These are phyloP conservation scores for Ceratocystis colombiana DNA, from an alignment of 2,329 filamentous ascomycete genomes.

Conservation along the genomic window DNA sequence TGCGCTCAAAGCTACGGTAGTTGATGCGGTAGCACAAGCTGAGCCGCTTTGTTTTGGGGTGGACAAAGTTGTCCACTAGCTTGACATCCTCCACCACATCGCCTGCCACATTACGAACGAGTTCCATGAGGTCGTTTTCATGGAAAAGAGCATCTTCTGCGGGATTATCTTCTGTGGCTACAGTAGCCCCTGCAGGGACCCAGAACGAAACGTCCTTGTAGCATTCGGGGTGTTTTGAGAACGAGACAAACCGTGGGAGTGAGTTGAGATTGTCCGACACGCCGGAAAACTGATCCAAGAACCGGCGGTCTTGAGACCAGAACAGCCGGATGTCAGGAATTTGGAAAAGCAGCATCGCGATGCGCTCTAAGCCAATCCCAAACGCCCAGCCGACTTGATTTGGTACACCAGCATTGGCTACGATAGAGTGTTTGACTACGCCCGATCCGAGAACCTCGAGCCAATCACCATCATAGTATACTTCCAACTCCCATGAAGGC, in stretches of 20 bases:
- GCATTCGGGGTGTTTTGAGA: conserved; percentile 83
- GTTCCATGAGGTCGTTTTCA: conserved; percentile 95
- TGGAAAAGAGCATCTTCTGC: conserved; percentile 55
- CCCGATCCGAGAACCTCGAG: conserved; percentile 92
- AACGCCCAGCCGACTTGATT: conserved; percentile 86
- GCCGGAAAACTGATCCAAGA: conserved; percentile 72
- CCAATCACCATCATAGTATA: conserved; percentile 91
- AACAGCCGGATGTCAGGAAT: conserved; percentile 95
- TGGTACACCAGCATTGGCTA: conserved; percentile 65
- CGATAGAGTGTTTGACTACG: conserved; percentile 72
- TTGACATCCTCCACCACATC: conserved; percentile 80
- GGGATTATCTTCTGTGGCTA: conserved; percentile 31
- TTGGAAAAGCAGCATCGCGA: conserved; percentile 94
- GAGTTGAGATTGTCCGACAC: conserved; percentile 42
- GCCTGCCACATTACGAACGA: conserved; percentile 72
- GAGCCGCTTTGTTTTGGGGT: conserved; percentile 71
- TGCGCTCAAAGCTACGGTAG: conserved; percentile 85
- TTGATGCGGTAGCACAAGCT: conserved; percentile 90
- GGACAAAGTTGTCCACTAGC: conserved; percentile 75
- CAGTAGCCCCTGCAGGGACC: conserved; percentile 41
- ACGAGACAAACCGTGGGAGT: conserved; percentile 63
- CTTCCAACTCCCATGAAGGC: conserved; percentile 91
- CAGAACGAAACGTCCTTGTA: conserved; percentile 94
- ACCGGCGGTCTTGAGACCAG: conserved; percentile 79
- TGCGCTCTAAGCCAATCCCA: conserved; percentile 83